phyloP scores from a whole-genome alignment of 345 rosid genomes.

The Leavenworthia alabamica region DNA sequence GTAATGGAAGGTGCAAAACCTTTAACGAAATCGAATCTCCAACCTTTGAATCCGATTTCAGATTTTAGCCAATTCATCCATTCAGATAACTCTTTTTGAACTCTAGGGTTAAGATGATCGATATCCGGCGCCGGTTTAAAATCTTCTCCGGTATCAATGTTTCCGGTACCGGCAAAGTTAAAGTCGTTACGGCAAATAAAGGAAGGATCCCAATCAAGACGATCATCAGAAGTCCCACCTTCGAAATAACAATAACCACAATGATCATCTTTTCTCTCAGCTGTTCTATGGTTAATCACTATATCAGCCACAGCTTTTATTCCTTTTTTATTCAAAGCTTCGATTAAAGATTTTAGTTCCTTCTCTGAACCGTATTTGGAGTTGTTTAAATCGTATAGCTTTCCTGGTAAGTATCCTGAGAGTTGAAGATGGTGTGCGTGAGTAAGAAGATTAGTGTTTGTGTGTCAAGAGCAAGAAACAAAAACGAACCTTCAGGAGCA shows the following conservation, averaged over 20 bases:
- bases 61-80: conserved; percentile 92
- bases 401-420: conserved; percentile 83
- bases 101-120: conserved; percentile 67
- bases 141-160: conserved; percentile 54
- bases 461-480: too few relatives aligned
- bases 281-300: conserved; percentile 83
- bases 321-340: conserved; percentile 43
- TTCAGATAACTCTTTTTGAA: conserved; percentile 58
- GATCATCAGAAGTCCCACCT: conserved; percentile 74
- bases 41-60: conserved; percentile 68
- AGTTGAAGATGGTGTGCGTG: neutral
- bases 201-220: conserved; percentile 85
- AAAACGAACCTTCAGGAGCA: conserved; percentile 48
- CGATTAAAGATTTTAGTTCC: conserved; percentile 49
- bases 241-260: conserved; percentile 67
- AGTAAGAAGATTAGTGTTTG: neutral
- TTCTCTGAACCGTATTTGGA: conserved; percentile 64
- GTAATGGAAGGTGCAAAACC: conserved; percentile 62
- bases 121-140: conserved; percentile 65
- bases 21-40: conserved; percentile 65
- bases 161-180: conserved; percentile 55
- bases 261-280: conserved; percentile 54
- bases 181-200: conserved; percentile 53
- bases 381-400: conserved; percentile 63
- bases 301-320: conserved; percentile 76